Conservation (phyloP, 306 rosid species). For the Hippophae tibetana region DNA sequence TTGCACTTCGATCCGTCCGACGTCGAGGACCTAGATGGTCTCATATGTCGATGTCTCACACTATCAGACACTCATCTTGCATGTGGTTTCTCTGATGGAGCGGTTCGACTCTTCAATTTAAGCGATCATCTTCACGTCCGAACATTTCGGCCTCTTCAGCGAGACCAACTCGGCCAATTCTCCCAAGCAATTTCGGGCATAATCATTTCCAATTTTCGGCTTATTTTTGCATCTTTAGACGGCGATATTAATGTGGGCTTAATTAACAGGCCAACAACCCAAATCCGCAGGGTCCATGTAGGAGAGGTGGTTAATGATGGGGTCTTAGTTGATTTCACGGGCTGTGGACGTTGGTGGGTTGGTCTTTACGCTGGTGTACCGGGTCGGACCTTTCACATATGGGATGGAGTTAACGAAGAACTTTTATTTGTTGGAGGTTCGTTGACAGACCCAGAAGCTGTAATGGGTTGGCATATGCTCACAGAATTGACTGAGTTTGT, state of each 20-base stretch:
- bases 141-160: slow-evolving; percentile 37
- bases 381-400: slow-evolving; percentile 58
- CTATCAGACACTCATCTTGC: slow-evolving; percentile 63
- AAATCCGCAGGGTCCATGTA: slow-evolving; percentile 10
- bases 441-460: slow-evolving; percentile 60
- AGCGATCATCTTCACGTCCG: slow-evolving; percentile 29
- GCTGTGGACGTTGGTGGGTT: slow-evolving; percentile 54
- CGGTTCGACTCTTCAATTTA: slow-evolving; percentile 60
- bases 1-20: slow-evolving; percentile 36
- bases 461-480: slow-evolving; percentile 77
- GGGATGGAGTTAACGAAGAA: slow-evolving; percentile 40
- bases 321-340: slow-evolving; percentile 55
- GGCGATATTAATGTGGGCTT: slow-evolving; percentile 58
- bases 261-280: neutral
- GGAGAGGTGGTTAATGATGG: slow-evolving; percentile 59
- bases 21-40: slow-evolving; percentile 22
- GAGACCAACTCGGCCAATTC: slow-evolving; percentile 40
- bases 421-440: slow-evolving; percentile 42
- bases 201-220: slow-evolving; percentile 5
- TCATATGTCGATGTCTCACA: slow-evolving; percentile 59
- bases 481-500: slow-evolving; percentile 37
- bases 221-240: slow-evolving; percentile 45
- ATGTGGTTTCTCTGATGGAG: slow-evolving; percentile 75
- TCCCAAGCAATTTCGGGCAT: slow-evolving; percentile 65
- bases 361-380: slow-evolving; percentile 70